Percentiles rank a stretch among this genome's conserved stretches.
Conservation (phyloP, 306 rosid genomes). For the Begonia loranthoides region DNA sequence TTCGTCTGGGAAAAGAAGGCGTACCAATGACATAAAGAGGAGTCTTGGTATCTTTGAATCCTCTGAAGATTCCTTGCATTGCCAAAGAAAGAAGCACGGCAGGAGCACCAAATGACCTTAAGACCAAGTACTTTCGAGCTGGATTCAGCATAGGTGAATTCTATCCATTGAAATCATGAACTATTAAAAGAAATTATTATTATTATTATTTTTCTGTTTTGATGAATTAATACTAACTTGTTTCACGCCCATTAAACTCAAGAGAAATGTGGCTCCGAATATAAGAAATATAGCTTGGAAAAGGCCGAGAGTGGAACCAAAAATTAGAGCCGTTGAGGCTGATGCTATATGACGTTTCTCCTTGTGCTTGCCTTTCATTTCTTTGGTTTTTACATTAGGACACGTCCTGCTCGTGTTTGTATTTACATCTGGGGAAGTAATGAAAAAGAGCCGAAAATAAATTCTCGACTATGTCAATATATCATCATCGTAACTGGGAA, state of each 20-base stretch:
- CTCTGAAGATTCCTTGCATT: conserved; percentile 95
- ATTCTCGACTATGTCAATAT: neutral
- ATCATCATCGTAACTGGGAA: neutral
- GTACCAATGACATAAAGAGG: conserved; percentile 83
- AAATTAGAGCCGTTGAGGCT: conserved; percentile 88
- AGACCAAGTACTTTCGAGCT: conserved; percentile 58
- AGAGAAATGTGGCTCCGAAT: conserved; percentile 52
- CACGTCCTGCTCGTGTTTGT: conserved; percentile 12
- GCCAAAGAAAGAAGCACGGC: conserved; percentile 99
- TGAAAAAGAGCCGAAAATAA: neutral
- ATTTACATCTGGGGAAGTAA: conserved; percentile 24
- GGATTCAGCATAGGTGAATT: conserved; percentile 68
- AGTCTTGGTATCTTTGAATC: conserved; percentile 91
- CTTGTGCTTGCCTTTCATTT: conserved; percentile 20
- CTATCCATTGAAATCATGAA: conserved; percentile 24
- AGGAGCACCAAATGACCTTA: conserved; percentile 89
- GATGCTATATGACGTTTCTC: conserved; percentile 60
- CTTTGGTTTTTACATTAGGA: neutral
- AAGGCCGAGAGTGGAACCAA: conserved; percentile 69
- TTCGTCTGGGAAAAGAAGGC: too few species aligned
- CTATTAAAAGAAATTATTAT: neutral
- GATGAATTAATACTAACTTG: conserved; percentile 28
- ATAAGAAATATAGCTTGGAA: conserved; percentile 62
- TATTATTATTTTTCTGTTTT: neutral
- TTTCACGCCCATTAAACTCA: conserved; percentile 79